phyloP scores from a whole-genome alignment of 2,329 filamentous ascomycete genomes.

The Colletotrichum sp. region DNA sequence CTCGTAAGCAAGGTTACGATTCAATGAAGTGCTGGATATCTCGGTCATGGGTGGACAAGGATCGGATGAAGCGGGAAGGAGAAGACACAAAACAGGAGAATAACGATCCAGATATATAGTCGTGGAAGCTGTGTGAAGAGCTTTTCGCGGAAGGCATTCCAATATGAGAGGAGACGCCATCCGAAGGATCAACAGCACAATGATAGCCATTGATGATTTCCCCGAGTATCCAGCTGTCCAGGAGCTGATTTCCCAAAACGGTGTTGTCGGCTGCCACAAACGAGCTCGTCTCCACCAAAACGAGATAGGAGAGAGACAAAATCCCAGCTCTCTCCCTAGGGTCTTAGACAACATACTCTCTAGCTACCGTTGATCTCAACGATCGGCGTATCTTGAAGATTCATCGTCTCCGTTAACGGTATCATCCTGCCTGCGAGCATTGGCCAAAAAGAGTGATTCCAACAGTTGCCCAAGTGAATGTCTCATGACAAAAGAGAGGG shows the following conservation, averaged over 20 bases:
- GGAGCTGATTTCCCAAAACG: background rate
- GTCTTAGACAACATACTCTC: background rate
- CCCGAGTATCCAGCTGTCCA: background rate
- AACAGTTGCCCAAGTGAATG: background rate
- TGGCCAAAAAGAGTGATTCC: background rate
- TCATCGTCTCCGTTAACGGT: background rate
- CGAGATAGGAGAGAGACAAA: background rate
- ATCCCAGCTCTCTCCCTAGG: background rate
- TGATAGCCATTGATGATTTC: background rate
- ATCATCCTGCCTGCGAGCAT: background rate
- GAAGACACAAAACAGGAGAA: background rate
- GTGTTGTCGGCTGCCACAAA: background rate
- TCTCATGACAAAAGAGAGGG: background rate
- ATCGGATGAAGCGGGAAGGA: background rate
- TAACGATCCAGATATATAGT: background rate
- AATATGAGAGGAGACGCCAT: background rate
- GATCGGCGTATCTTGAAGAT: background rate
- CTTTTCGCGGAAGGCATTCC: background rate
- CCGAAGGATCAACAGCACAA: background rate
- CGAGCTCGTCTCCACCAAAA: background rate
- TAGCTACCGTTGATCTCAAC: background rate
- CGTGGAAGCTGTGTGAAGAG: no score
- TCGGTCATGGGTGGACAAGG: background rate
- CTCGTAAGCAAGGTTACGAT: background rate
- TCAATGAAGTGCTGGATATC: background rate